Evolutionary conservation across 805 yeast species (phyloP), one percentile per base, ranked within the genome.

Genomic region (Diddensiella santjacobensis): DNA sequence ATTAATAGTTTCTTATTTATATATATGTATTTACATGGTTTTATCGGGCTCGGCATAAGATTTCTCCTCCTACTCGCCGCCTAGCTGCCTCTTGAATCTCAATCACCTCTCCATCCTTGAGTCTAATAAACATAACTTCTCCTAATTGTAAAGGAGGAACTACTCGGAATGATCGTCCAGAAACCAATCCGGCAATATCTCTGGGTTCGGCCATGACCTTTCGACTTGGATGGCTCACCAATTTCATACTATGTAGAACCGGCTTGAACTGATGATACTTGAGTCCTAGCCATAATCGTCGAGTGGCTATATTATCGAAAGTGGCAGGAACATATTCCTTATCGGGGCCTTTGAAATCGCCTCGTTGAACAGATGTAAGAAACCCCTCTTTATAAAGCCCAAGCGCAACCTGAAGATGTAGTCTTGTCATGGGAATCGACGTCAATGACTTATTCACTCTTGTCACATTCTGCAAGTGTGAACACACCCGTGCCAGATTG

Each of bases 341-440:
- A 65, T 93, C 98, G 11, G 99, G 98, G 1, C 96, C 96, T 6
- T 76, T 64, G 1, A 79, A 71, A 5, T 91, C 84, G 2, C 99
- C 99, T 60, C 87, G 79, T 61, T 87, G 95, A 45, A 93, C 76
- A 2, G 89, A 78, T 0, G 89, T 78, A 39, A 93, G 71, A 64
- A 91, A 88, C 0, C 99, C 99, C 68, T 90, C 95, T 55, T 84
- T 85, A 71, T 91, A 87, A 33, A 93, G 77, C 30, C 89, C 91
- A 45, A 86, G 71, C 11, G 95, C 87, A 42, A 93, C 77, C 60
- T 85, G 88, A 47, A 93, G 73, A 65, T 91, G 95, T 58, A 88
- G 71, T 58, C 84, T 81, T 11, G 90, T 79, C 71, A 83, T 85
- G 22, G 96, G 96, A 17, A 93, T 77, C 17, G 88, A 78, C 0